phyloP scores from a whole-genome alignment of 2,329 filamentous ascomycete genomes.

The Sporothrix luriei region DNA sequence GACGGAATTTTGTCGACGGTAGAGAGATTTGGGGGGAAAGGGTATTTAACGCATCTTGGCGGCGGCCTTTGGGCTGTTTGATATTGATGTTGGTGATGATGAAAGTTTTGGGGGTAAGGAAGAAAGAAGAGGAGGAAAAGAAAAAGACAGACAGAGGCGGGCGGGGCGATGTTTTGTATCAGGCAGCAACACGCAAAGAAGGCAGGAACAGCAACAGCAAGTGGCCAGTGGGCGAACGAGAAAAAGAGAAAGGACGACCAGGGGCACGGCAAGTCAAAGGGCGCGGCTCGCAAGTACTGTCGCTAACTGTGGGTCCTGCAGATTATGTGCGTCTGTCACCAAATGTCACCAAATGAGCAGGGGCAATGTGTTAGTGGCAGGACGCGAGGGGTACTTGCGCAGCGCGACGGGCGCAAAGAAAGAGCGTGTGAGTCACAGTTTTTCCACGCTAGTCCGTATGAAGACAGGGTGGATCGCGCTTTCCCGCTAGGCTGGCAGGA shows the following conservation, averaged over 20 bases:
- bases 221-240: not conserved
- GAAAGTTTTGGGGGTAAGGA: constrained; percentile 44
- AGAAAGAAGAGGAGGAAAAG: constrained; percentile 44
- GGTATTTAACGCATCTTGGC: constrained; percentile 63
- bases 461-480: not conserved
- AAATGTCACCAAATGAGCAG: not conserved
- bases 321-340: constrained; percentile 6
- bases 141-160: constrained; percentile 37
- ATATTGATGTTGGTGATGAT: constrained; percentile 37
- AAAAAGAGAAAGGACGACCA: constrained; percentile 21
- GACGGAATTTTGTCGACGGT: constrained; percentile 59
- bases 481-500: constrained; percentile 20
- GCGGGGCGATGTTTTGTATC: constrained; percentile 48
- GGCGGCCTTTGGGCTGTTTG: constrained; percentile 42
- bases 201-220: constrained; percentile 10
- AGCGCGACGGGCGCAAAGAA: constrained; percentile 7
- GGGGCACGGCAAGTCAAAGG: constrained; percentile 27
- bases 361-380: not conserved
- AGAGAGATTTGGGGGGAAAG: constrained; percentile 44
- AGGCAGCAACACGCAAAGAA: constrained; percentile 37
- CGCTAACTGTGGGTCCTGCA: constrained; percentile 17
- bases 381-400: not conserved
- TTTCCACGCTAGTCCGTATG: constrained; percentile 8
- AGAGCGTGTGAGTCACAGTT: constrained; percentile 32
- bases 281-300: constrained; percentile 21